phyloP scores from a whole-genome alignment of 345 rosid species.

The Citrus sinensis region DVS_A1.0 CM039168.1:27405001-27405500 shows the following conservation, averaged over 20 bases:
- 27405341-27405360: conserved; percentile 93
- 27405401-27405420: conserved; percentile 89
- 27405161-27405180: background rate
- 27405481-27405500: background rate
- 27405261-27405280: background rate
- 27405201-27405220: background rate
- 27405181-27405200: background rate
- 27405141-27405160: background rate
- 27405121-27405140: background rate
- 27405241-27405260: background rate
- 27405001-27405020: background rate
- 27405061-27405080: background rate
- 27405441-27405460: conserved; percentile 69
- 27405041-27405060: background rate
- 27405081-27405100: background rate
- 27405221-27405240: too few species aligned
- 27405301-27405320: background rate
- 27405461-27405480: conserved; percentile 7
- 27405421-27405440: conserved; percentile 97
- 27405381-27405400: conserved; percentile 99
- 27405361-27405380: conserved; percentile 86
- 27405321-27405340: conserved; percentile 65
- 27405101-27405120: background rate
- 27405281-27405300: too few species aligned
- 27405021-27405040: background rate